Evolutionary conservation across 1,139 yeast species (phyloP), one percentile per base, ranked within the genome.

Genomic region (Saccharomycopsis hybrid): DNA sequence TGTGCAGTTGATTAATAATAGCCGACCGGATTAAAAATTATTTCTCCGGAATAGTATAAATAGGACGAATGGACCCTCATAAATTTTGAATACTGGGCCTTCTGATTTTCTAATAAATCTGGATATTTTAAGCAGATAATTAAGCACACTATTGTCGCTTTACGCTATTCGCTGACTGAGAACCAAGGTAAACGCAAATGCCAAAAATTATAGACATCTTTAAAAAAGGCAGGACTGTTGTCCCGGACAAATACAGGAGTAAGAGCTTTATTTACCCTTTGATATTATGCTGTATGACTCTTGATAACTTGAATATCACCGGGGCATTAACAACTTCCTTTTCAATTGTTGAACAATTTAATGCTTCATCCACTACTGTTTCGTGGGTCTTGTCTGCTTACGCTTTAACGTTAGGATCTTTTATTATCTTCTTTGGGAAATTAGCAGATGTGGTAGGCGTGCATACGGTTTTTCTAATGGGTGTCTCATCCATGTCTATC

Each of bases 301-400:
- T 36, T 8, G 48, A 49, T 33, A 43, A 43, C 31, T 47, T 65
- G 3, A 63, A 60, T 45, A 55, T 63, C 9, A 51, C 65, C 1
- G 66, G 66, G 1, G 57, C 62, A 11, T 49, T 67, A 33, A 59
- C 61, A 32, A 54, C 61, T 13, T 49, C 59, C 2, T 54, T 42
- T 9, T 54, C 58, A 18, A 58, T 66, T 30, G 60, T 64, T 28
- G 37, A 53, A 31, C 50, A 48, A 25, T 63, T 64, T 36, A 45
- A 57, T 43, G 55, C 61, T 11, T 31, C 56, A 13, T 51, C 60
- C n/a, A 53, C 62, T 4, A 55, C 58, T 3, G 66, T 65, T 7
- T 54, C 59, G 28, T 67, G 71, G 71, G 64, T 62, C 2, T 47
- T 67, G 24, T 64, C 70, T 5, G 67, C 65, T 0, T 67, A 67